Evolutionary conservation across 352 stramenopile species (phyloP).

Genomic region (Phytophthora citrophthora): DNA sequence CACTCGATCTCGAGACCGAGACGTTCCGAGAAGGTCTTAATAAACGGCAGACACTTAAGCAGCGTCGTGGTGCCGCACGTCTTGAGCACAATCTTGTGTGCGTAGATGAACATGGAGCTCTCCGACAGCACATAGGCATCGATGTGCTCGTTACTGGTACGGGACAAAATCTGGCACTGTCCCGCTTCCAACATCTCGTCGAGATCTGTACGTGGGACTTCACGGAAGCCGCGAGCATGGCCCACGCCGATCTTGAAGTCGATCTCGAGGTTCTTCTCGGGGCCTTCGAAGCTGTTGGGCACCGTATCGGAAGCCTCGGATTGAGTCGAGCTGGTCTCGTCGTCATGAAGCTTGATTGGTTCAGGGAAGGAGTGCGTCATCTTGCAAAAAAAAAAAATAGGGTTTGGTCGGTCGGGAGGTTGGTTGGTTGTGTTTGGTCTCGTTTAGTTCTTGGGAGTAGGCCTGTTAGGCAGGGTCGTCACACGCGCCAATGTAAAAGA

Average conservation of each 20-base stretch:
- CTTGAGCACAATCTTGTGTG: conserved; percentile 99
- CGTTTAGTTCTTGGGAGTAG: conserved; percentile 3
- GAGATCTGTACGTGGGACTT: conserved; percentile 86
- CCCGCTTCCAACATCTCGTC: conserved; percentile 95
- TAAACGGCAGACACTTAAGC: conserved; percentile 90
- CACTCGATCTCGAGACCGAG: conserved; percentile 97
- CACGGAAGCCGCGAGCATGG: conserved; percentile 89
- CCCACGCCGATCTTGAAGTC: conserved; percentile 89
- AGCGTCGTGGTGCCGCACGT: conserved; percentile 99
- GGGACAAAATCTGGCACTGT: conserved; percentile 97
- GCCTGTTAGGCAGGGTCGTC: conserved; percentile 88
- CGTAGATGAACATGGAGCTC: conserved; percentile 99
- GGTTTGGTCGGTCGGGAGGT: conserved; percentile 5
- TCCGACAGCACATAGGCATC: conserved; percentile 96
- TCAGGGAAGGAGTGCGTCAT: conserved; percentile 73
- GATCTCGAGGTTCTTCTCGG: conserved; percentile 97
- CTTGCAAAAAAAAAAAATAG: not conserved
- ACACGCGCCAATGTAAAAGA: conserved; percentile 92
- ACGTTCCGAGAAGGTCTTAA: conserved; percentile 81
- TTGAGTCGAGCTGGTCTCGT: conserved; percentile 80
- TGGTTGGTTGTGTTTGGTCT: not conserved
- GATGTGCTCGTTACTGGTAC: conserved; percentile 96
- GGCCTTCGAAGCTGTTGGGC: conserved; percentile 96
- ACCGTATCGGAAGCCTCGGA: conserved; percentile 65
- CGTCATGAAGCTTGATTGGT: conserved; percentile 66